These are phyloP conservation scores for Imleria badia DNA, from an alignment of 768 basidiomycete species.

Conservation along the genomic window DNA sequence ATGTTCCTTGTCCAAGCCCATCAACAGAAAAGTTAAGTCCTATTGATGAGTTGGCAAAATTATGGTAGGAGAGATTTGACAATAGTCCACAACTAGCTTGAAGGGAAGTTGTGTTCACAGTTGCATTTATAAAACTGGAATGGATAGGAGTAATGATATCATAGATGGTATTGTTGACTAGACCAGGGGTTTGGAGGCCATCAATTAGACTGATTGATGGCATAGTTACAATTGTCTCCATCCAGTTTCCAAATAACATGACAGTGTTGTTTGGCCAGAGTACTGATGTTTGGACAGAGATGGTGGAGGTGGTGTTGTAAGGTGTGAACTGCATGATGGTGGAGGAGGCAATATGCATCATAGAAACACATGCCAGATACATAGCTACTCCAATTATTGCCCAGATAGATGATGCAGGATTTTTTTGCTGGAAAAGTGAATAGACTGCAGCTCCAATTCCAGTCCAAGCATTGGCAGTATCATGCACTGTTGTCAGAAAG, in stretches of 20 bases:
- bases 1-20: not conserved
- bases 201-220: not conserved
- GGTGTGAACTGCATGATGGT: slow-evolving; percentile 22
- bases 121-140: not conserved
- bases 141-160: not conserved
- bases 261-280: slow-evolving; percentile 6
- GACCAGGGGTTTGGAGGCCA: slow-evolving; percentile 1
- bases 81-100: slow-evolving; percentile 9
- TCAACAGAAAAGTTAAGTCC: not conserved
- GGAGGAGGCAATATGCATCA: slow-evolving; percentile 21
- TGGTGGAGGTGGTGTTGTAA: slow-evolving; percentile 1
- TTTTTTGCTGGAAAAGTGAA: slow-evolving; percentile 9
- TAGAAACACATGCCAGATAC: slow-evolving; percentile 19
- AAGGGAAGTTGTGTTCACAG: slow-evolving; percentile 15
- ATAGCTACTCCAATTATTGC: slow-evolving; percentile 8
- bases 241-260: not conserved
- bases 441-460: slow-evolving; percentile 21
- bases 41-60: not conserved
- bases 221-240: not conserved
- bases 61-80: not conserved
- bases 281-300: not conserved
- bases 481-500: slow-evolving; percentile 20
- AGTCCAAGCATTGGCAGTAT: slow-evolving; percentile 19
- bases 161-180: slow-evolving; percentile 14
- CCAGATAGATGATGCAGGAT: slow-evolving; percentile 9